A percentile compares a stretch with the other conserved stretches of the same genome.
Conservation (phyloP, 305 asterid species). For the Ajuga reptans region DNA sequence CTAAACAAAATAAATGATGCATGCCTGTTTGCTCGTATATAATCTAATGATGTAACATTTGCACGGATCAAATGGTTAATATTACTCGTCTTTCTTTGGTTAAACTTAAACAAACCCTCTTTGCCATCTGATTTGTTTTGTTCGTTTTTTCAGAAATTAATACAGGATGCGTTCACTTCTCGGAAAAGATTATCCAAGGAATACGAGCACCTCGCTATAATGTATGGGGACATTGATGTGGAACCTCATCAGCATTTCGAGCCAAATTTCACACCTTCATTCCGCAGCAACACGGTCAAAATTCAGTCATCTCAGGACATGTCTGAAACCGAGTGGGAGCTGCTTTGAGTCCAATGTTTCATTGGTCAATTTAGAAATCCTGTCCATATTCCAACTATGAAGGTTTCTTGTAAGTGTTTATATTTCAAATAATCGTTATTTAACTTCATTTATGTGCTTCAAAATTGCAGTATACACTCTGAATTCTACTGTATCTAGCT, state of each 20-base stretch:
- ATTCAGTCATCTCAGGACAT: conserved; percentile 26
- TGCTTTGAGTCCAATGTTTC: conserved; percentile 34
- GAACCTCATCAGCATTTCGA: conserved; percentile 29
- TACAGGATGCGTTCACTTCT: conserved; percentile 51
- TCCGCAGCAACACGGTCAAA: conserved; percentile 16
- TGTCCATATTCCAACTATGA: not conserved
- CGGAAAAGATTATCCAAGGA: conserved; percentile 61
- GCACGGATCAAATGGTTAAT: not conserved
- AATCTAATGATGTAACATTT: not conserved
- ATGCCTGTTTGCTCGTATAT: no score
- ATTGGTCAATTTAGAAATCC: not conserved
- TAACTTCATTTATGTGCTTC: not conserved
- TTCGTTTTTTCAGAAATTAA: conserved; percentile 38
- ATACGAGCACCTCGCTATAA: conserved; percentile 53
- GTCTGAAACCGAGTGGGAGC: conserved; percentile 60
- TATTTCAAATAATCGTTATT: not conserved
- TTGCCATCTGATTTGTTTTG: not conserved
- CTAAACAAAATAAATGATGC: not conserved
- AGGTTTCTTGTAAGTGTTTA: not conserved
- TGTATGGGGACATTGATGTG: conserved; percentile 51
- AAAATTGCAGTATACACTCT: no score
- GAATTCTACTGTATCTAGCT: no score
- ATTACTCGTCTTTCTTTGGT: not conserved
- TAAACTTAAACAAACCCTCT: not conserved
- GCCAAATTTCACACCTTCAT: conserved; percentile 19